Conservation (phyloP, 2,329 filamentous ascomycete species). For the Colletotrichum kahawae region DNA sequence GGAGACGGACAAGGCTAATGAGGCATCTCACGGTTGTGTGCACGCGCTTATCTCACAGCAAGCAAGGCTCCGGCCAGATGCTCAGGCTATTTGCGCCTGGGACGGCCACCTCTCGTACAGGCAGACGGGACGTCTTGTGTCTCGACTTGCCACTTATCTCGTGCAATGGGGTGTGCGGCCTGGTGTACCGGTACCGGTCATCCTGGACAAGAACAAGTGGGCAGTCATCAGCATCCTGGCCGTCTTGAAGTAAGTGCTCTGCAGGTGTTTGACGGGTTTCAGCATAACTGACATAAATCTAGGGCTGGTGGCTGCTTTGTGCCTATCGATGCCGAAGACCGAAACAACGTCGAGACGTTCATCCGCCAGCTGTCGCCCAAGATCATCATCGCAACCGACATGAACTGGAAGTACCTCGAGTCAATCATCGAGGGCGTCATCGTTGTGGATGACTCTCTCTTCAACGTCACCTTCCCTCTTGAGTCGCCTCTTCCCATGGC, state of each 20-base stretch:
- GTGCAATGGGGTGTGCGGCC: slow-evolving; percentile 53
- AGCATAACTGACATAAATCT: slow-evolving; percentile 31
- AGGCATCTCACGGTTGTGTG: slow-evolving; percentile 45
- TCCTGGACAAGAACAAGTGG: slow-evolving; percentile 72
- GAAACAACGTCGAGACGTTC: slow-evolving; percentile 44
- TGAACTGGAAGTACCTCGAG: slow-evolving; percentile 42
- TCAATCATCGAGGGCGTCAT: slow-evolving; percentile 44
- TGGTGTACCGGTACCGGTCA: slow-evolving; percentile 66
- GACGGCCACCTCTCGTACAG: slow-evolving; percentile 49
- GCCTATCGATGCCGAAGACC: slow-evolving; percentile 51
- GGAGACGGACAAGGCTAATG: slow-evolving; percentile 40
- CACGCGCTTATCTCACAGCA: slow-evolving; percentile 51
- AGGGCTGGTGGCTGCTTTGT: slow-evolving; percentile 55
- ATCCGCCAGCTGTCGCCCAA: slow-evolving; percentile 48
- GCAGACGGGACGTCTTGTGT: slow-evolving; percentile 41
- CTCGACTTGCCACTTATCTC: slow-evolving; percentile 49
- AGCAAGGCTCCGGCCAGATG: slow-evolving; percentile 41
- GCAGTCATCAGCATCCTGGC: slow-evolving; percentile 74
- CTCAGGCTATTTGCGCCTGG: slow-evolving; percentile 47
- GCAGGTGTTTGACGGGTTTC: not conserved
- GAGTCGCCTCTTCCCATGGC: slow-evolving; percentile 36
- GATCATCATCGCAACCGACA: slow-evolving; percentile 50
- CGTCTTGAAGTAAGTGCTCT: slow-evolving; percentile 65
- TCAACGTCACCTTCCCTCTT: slow-evolving; percentile 27
- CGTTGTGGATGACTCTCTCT: slow-evolving; percentile 46